A percentile compares a stretch with the other conserved stretches of the same genome.
Conservation (phyloP, 2,329 filamentous ascomycete genomes). For the Zalaria sp. region DNA sequence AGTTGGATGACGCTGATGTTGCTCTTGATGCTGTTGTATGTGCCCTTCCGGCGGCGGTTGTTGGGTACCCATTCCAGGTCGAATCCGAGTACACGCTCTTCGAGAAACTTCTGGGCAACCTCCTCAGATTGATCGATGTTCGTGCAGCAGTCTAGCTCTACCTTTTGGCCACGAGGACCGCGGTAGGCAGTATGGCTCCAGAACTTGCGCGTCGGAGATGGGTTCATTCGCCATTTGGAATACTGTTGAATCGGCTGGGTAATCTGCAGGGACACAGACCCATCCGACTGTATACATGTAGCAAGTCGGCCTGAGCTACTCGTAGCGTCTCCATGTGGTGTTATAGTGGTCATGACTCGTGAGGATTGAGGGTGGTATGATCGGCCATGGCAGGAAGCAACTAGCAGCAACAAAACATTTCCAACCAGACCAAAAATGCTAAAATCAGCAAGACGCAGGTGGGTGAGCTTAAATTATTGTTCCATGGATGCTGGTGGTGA, state of each 20-base stretch:
- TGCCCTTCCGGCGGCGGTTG: conserved; percentile 19
- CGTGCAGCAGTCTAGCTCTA: conserved; percentile 46
- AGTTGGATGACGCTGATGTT: conserved; percentile 70
- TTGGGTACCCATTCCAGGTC: conserved; percentile 61
- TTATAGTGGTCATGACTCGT: too few species aligned
- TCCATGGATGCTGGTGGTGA: neutral
- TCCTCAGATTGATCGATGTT: conserved; percentile 50
- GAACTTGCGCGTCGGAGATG: neutral
- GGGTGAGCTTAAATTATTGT: neutral
- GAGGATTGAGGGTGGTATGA: too few species aligned
- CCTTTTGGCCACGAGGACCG: neutral
- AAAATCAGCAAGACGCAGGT: neutral
- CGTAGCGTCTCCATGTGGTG: too few species aligned
- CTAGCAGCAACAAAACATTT: too few species aligned
- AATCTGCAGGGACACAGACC: too few species aligned
- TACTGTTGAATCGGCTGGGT: too few species aligned
- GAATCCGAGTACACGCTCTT: conserved; percentile 58
- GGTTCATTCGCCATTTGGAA: too few species aligned
- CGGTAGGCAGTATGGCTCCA: neutral
- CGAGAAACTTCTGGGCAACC: conserved; percentile 47
- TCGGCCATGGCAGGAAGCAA: too few species aligned
- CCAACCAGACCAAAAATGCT: neutral
- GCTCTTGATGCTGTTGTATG: conserved; percentile 31
- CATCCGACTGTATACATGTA: too few species aligned
- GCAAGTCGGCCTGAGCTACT: too few species aligned